A percentile compares a stretch with the other conserved stretches of the same genome.
Evolutionary conservation across 2,329 filamentous ascomycete genomes (phyloP).

Genomic region (Rutstroemia sp.): DNA sequence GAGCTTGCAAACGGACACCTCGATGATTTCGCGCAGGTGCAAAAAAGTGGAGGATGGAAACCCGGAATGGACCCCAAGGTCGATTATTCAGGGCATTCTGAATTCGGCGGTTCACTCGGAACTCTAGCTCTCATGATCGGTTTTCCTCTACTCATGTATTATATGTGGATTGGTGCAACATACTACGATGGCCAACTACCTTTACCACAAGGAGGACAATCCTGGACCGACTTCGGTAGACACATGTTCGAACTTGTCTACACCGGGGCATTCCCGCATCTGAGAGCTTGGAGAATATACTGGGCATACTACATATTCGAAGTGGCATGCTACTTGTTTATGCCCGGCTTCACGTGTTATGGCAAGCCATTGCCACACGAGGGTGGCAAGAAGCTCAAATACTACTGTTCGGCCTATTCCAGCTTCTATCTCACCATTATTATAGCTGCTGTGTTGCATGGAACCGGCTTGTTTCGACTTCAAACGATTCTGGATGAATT

Average conservation of each 20-base stretch:
- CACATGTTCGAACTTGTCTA: slow-evolving; percentile 69
- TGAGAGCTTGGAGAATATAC: slow-evolving; percentile 85
- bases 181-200: slow-evolving; percentile 87
- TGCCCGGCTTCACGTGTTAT: slow-evolving; percentile 81
- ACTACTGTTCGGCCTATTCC: slow-evolving; percentile 87
- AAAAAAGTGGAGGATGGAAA: slow-evolving; percentile 47
- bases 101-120: slow-evolving; percentile 82
- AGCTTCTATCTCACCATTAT: slow-evolving; percentile 83
- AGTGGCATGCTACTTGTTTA: slow-evolving; percentile 70
- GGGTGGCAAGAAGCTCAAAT: slow-evolving; percentile 77
- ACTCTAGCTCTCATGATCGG: slow-evolving; percentile 79
- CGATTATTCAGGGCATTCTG: slow-evolving; percentile 57
- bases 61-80: slow-evolving; percentile 54
- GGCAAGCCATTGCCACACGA: slow-evolving; percentile 82
- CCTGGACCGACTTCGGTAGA: slow-evolving; percentile 59
- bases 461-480: slow-evolving; percentile 76
- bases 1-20: no score
- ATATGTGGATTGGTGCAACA: slow-evolving; percentile 95
- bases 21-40: background rate
- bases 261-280: slow-evolving; percentile 74
- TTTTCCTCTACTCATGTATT: slow-evolving; percentile 93
- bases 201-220: slow-evolving; percentile 55
- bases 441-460: slow-evolving; percentile 63
- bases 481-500: slow-evolving; percentile 95
- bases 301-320: slow-evolving; percentile 90